Base-by-base conservation (phyloP, 768 basidiomycete species). In the Lentinula boryana region DNA sequence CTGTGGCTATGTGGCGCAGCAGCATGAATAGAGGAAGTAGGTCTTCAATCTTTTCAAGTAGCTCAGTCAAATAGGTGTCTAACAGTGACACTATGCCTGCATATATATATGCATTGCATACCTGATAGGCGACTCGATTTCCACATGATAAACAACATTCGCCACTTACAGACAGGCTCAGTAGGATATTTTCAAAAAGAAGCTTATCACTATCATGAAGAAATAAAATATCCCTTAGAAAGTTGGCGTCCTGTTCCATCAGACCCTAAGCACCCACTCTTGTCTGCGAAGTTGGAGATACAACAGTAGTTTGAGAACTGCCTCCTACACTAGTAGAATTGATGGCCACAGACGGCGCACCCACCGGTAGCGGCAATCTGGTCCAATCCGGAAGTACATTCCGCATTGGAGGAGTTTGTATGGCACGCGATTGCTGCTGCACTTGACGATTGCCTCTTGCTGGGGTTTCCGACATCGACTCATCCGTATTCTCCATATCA, bases 351-450 rank as follows among this genome's bases (percentile, higher is more conserved):
- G 82, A 70, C 3, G 88, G 87, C 16, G 91, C 89, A 35, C 88
- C 90, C 4, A 67, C 64, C 0, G 86, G 75, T 52, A 93, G 74
- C 4, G 84, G 80, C 10, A 77, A 76, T 60, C 85, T 79, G 27
- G 92, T 92, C 92, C 92, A 94, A 71, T 94, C 92, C 3, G 92
- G 92, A 38, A 93, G 72, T 51, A 88, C 74, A 63, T 74, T 80
- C 50, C 68, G 74, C 6, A 75, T 68, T 10, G 66, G 61, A 41
- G 73, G 72, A 32, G 72, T 70, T 18, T 68, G 61, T 43, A 56
- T 63, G 48, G 44, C 32, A 32, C 53, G 58, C 35, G 31, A 33
- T 32, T 15, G 54, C 56, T 36, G 33, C 32, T 32, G 35, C 18
- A 12, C 8, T 18, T 31, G 36, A 15, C 51, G 43, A 41, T 18